phyloP scores from a whole-genome alignment of 2,329 filamentous ascomycete genomes.

The Aspergillus fructus region DNA sequence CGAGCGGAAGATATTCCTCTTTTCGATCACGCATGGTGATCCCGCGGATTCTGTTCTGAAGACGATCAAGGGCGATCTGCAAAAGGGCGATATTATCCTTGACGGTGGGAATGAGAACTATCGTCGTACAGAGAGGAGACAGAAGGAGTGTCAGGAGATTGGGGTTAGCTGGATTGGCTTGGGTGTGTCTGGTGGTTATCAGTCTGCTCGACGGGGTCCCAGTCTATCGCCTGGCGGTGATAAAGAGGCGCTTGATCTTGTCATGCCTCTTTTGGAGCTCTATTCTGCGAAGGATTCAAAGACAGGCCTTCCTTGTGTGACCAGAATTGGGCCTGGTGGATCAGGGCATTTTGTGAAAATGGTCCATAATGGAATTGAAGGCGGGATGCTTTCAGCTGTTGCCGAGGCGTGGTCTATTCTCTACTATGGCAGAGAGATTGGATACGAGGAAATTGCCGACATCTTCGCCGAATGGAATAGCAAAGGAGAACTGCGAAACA shows the following conservation, averaged over 20 bases:
- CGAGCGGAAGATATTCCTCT: conserved; percentile 38
- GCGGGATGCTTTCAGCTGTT: conserved; percentile 66
- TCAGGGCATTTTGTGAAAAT: conserved; percentile 73
- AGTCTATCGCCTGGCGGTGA: conserved; percentile 68
- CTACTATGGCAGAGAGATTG: conserved; percentile 57
- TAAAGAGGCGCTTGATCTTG: conserved; percentile 54
- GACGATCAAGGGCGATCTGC: conserved; percentile 52
- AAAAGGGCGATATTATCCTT: conserved; percentile 64
- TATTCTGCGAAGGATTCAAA: conserved; percentile 62
- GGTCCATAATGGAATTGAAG: conserved; percentile 73
- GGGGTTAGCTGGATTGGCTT: conserved; percentile 67
- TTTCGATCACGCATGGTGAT: conserved; percentile 41
- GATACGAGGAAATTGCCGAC: conserved; percentile 60
- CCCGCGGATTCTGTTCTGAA: conserved; percentile 38
- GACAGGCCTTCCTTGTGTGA: conserved; percentile 60
- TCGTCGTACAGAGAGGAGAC: conserved; percentile 62
- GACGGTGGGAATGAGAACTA: conserved; percentile 70
- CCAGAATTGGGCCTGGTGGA: conserved; percentile 60
- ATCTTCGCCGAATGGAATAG: conserved; percentile 62
- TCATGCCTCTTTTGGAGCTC: conserved; percentile 61
- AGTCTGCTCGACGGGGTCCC: conserved; percentile 64
- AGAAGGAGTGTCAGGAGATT: conserved; percentile 55
- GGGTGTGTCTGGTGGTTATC: conserved; percentile 69
- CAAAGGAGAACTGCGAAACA: conserved; percentile 57
- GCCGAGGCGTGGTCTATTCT: conserved; percentile 67